Percentiles rank a stretch among this genome's conserved stretches.
These are phyloP conservation scores for Yamadazyma buinensis DNA, from an alignment of 1,139 yeast genomes.

Conservation along the genomic window DNA sequence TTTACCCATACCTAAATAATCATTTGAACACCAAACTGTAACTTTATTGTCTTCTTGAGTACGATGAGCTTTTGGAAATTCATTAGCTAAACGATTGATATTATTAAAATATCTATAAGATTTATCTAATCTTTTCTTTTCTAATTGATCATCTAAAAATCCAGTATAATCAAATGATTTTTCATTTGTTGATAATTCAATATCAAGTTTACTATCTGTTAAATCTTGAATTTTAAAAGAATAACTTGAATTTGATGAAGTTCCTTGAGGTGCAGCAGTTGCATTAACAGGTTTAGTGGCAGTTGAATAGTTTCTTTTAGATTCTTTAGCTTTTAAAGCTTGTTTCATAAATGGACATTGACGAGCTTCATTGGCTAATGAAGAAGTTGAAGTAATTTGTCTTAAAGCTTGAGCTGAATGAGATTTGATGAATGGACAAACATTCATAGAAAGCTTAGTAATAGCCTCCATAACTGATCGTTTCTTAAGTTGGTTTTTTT, in stretches of 20 bases:
- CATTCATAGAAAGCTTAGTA: conserved; percentile 70
- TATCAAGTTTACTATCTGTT: conserved; percentile 27
- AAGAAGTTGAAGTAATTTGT: conserved; percentile 38
- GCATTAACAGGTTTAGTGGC: conserved; percentile 53
- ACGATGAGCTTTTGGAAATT: conserved; percentile 91
- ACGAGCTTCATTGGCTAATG: conserved; percentile 61
- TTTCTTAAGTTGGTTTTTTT: not conserved
- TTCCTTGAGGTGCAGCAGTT: conserved; percentile 40
- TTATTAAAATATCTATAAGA: conserved; percentile 95
- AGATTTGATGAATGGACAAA: conserved; percentile 83
- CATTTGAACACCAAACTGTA: conserved; percentile 98
- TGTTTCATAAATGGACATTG: conserved; percentile 88
- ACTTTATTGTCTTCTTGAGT: conserved; percentile 73
- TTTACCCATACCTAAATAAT: conserved; percentile 91
- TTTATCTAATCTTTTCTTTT: conserved; percentile 77
- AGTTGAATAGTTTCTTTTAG: conserved; percentile 48
- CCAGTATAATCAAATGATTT: conserved; percentile 61
- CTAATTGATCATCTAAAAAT: conserved; percentile 58
- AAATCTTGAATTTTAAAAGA: conserved; percentile 27
- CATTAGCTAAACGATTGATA: conserved; percentile 90
- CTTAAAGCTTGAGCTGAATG: conserved; percentile 61
- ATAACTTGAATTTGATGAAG: conserved; percentile 28
- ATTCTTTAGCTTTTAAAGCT: conserved; percentile 49
- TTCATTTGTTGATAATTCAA: conserved; percentile 32
- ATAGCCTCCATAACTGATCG: conserved; percentile 70